Evolutionary conservation across 768 basidiomycete genomes (phyloP), one percentile per base, ranked within the genome.

Genomic region (Kwoniella sp.): DNA sequence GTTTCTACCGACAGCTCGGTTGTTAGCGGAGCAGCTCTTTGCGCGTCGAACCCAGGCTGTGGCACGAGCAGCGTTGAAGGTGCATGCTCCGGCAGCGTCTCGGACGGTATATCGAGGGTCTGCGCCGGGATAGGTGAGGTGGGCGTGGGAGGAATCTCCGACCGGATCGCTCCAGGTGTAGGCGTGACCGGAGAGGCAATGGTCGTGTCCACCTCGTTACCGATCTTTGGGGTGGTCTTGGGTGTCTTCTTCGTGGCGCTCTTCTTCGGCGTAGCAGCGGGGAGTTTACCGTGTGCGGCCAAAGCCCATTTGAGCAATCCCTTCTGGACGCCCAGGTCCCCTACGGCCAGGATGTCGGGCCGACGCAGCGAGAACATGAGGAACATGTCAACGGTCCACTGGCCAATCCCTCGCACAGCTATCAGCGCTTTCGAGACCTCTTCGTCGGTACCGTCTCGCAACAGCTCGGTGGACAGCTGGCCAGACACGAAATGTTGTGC

Each of bases 331-430:
- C 89, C 89, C 14, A 92, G 79, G 62, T 92, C 89, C 7, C 72
- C 88, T 26, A 82, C 78, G 11, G 85, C 82, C 1, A 92, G 78
- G 46, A 95, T 85, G 69, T 92, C 83, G 1, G 87, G 87, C 17
- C 89, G 83, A 0, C 88, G 80, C 27, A 91, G 77, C 2, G 87
- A 85, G 73, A 92, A 93, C 37, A 95, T 88, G 12, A 86, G 80
- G 66, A 92, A 92, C 90, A 92, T 92, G 63, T 90, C 84, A n/a
- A 89, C 88, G 80, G 75, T 50, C 67, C 63, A 62, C 39, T 67
- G 79, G 40, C 89, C 89, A 59, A 90, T 86, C 0, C 87, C 89
- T 67, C 82, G 79, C 22, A 90, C 86, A 65, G 82, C 82, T 32
- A 83, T 85, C 28, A 92, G 78, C 77, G 88, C 83, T 51, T 83